Conservation (phyloP, 2,329 filamentous ascomycete species). For the Cladosporium oxysporum region DNA sequence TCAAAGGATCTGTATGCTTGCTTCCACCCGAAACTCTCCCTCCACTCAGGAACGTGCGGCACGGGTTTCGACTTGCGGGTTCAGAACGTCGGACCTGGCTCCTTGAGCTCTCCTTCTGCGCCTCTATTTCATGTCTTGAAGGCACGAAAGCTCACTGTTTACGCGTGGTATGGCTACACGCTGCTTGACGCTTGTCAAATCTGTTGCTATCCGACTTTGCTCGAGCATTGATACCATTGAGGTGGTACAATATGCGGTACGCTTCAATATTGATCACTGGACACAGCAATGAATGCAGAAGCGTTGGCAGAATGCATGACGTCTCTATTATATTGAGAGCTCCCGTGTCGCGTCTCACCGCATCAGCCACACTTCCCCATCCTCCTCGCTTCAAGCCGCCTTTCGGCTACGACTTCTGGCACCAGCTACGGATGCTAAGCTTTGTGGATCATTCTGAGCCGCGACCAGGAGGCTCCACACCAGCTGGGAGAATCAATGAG, state of each 20-base stretch:
- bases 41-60: conserved; percentile 2
- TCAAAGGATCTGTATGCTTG: not conserved
- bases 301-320: conserved; percentile 14
- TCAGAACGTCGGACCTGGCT: not conserved
- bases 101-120: not conserved
- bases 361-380: conserved; percentile 11
- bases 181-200: not conserved
- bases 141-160: not conserved
- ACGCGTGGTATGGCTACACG: not conserved
- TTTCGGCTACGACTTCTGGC: conserved; percentile 13
- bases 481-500: not conserved
- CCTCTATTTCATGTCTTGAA: not conserved
- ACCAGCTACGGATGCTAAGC: conserved; percentile 13
- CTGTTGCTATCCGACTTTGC: not conserved
- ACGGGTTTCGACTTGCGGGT: not conserved
- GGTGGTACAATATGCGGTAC: not conserved
- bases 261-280: not conserved
- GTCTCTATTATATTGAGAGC: conserved; percentile 15
- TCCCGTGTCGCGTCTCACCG: conserved; percentile 12
- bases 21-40: not conserved
- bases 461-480: not conserved
- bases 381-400: not conserved
- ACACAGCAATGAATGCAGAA: not conserved
- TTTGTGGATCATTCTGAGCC: not conserved
- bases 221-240: not conserved